Evolutionary conservation across 257 asterid species (phyloP).

Genomic region (Plantago major): DNA sequence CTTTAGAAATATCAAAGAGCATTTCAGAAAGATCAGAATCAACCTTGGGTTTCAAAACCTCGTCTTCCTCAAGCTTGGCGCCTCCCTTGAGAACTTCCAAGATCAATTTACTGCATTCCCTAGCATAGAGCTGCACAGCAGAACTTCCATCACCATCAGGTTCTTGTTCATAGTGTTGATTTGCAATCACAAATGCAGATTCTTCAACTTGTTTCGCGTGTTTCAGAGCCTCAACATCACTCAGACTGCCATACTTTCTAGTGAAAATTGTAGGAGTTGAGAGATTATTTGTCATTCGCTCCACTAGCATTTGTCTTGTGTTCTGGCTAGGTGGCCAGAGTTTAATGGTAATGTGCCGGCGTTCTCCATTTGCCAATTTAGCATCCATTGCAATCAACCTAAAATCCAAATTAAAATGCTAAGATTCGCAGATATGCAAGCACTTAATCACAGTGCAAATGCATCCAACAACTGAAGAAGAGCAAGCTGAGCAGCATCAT

Average conservation of each 20-base stretch:
- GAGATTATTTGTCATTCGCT: conserved; percentile 74
- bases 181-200: conserved; percentile 56
- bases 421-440: background rate
- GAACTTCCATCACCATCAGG: conserved; percentile 98
- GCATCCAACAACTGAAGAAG: conserved; percentile 1
- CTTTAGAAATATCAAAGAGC: conserved; percentile 81
- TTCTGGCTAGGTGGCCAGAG: conserved; percentile 95
- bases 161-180: conserved; percentile 61
- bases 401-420: conserved; percentile 6
- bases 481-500: background rate
- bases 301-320: conserved; percentile 75
- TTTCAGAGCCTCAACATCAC: conserved; percentile 48
- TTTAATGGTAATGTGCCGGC: conserved; percentile 59
- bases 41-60: conserved; percentile 25
- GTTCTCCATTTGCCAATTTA: conserved; percentile 45
- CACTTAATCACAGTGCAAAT: conserved; percentile 5
- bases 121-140: conserved; percentile 92
- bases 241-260: conserved; percentile 71
- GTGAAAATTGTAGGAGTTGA: conserved; percentile 90
- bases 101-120: conserved; percentile 83
- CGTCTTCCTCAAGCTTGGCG: conserved; percentile 33
- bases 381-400: conserved; percentile 53
- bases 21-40: conserved; percentile 29
- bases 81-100: conserved; percentile 67
- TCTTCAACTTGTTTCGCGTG: conserved; percentile 72